Base-by-base conservation (phyloP, 1,139 yeast species). In the Hyphopichia fennica region DNA sequence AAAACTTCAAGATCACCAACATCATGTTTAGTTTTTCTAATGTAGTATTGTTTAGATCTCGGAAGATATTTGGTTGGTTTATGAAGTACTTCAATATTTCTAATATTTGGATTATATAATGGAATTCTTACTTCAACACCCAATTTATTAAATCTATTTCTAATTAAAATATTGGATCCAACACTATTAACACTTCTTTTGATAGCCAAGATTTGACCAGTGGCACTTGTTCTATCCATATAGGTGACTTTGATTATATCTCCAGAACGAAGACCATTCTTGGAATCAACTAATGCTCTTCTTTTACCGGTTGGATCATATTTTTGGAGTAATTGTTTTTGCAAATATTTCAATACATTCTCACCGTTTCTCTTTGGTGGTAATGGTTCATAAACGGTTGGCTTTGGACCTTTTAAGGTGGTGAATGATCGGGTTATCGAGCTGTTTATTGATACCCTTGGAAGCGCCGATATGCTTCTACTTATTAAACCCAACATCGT, bases 111-210 rank as follows among this genome's bases (percentile, higher is more conserved):
- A 50, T 84, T 87, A 71, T 76, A 90, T 30, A 90, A 67, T 23
- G 91, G 91, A 42, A 88, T 79, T 50, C 93, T 74, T 50, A 84
- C 69, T 59, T 90, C 97, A 39, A 88, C 91, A 42, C 95, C 95
- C 16, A 87, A 68, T 55, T 84, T 85, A 47, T 83, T 76, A 53
- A 87, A 72, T 60, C 84, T 87, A 61, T 89, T 88, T 74, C 97
- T 82, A 49, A 90, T 67, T 45, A 88, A 70, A 22, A 90, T 66
- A 50, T 86, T 84, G 22, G 93, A 77, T 40, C 88, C 89, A 37
- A 85, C 69, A 36, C 81, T 83, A 49, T 79, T 74, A 25, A 58
- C 64, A 20, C 70, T 67, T 60, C 90, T 77, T 59, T 85, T 87
- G 47, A 89, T 75, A 47, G 87, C 90, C 39, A 90, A 66, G 2